Conservation (phyloP, 371 early-diverging fungal genomes). For the Syncephalastrum racemosum region DNA sequence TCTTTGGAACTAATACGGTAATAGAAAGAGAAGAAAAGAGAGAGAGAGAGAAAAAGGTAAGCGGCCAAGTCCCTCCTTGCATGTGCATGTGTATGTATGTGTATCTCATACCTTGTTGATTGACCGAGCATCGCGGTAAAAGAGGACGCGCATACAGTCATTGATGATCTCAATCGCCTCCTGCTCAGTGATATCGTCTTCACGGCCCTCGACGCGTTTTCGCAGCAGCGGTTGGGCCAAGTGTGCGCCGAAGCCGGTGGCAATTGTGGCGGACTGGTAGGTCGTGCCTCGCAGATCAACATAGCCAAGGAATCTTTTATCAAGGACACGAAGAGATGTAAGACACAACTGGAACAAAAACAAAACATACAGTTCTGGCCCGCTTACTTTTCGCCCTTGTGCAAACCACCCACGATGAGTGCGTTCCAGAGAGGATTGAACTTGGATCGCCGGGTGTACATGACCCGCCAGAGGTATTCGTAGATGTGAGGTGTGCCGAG, state of each 20-base stretch:
- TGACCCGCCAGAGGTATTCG: slow-evolving; percentile 86
- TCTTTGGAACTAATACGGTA: slow-evolving; percentile 74
- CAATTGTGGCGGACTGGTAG: slow-evolving; percentile 88
- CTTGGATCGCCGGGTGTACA: slow-evolving; percentile 94
- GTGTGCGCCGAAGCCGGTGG: slow-evolving; percentile 97
- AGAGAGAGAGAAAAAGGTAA: no score
- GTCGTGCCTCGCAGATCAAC: slow-evolving; percentile 97
- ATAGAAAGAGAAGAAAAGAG: background rate
- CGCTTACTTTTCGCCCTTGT: slow-evolving; percentile 65
- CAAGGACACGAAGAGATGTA: slow-evolving; percentile 3
- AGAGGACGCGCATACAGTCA: slow-evolving; percentile 93
- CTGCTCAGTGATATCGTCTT: slow-evolving; percentile 85
- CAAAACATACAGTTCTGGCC: background rate
- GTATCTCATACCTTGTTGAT: slow-evolving; percentile 90
- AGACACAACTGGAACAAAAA: background rate
- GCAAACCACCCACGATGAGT: slow-evolving; percentile 89
- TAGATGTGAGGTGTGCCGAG: slow-evolving; percentile 85
- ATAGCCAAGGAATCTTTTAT: slow-evolving; percentile 86
- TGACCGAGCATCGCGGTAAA: slow-evolving; percentile 96
- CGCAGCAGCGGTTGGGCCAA: slow-evolving; percentile 96
- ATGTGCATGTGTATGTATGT: no score
- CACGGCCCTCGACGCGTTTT: slow-evolving; percentile 86
- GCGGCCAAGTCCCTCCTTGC: no score
- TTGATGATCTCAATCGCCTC: slow-evolving; percentile 90
- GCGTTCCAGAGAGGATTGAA: slow-evolving; percentile 97